These are phyloP conservation scores for Stephanodiscus minutulus DNA, from an alignment of 108 stramenopile genomes.

Conservation along the genomic window DNA sequence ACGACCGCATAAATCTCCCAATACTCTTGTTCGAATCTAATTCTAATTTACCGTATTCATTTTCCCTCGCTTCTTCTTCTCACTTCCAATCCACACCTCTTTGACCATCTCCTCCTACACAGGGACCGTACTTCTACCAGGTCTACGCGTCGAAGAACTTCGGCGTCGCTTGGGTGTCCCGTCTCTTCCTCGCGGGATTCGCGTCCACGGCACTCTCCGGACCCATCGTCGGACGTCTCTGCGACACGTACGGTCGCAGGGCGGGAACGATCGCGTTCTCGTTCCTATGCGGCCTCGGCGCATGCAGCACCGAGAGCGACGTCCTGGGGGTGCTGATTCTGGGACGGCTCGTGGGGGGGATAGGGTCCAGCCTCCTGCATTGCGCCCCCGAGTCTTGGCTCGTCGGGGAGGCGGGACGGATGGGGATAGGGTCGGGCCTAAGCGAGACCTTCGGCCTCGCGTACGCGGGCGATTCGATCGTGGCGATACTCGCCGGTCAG, in stretches of 20 bases:
- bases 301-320: constrained; percentile 75
- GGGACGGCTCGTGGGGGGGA: constrained; percentile 89
- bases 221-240: constrained; percentile 81
- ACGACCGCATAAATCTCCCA: neutral
- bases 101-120: neutral
- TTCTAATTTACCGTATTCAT: neutral
- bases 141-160: constrained; percentile 93
- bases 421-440: constrained; percentile 63
- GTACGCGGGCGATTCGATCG: constrained; percentile 94
- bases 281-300: constrained; percentile 79
- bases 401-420: constrained; percentile 79
- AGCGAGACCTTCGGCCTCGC: constrained; percentile 94
- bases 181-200: constrained; percentile 93
- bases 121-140: constrained; percentile 96
- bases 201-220: constrained; percentile 91
- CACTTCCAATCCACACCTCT: neutral
- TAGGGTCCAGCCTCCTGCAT: constrained; percentile 87
- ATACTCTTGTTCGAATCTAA: neutral
- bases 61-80: neutral
- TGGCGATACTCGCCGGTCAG: constrained; percentile 94
- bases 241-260: constrained; percentile 87
- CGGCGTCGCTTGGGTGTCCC: constrained; percentile 70
- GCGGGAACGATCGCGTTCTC: constrained; percentile 86
- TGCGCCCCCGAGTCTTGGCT: constrained; percentile 96
- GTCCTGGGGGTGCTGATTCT: constrained; percentile 75